Evolutionary conservation across 2,329 filamentous ascomycete species (phyloP).

Genomic region (Colletotrichum lupini): DNA sequence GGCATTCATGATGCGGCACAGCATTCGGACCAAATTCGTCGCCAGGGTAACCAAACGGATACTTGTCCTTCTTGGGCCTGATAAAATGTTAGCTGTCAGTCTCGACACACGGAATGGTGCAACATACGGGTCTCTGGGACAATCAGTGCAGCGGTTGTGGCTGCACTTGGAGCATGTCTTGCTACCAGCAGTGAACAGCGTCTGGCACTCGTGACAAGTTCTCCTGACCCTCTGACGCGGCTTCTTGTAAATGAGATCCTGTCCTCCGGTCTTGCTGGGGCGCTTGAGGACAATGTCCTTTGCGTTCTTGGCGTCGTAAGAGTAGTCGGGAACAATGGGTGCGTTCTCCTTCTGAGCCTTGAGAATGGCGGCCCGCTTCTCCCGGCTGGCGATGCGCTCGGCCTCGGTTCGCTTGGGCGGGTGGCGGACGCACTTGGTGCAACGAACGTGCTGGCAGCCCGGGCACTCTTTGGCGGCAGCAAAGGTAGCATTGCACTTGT

Average conservation of each 20-base stretch:
- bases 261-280: conserved; percentile 73
- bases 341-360: conserved; percentile 69
- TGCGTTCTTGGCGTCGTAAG: conserved; percentile 52
- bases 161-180: conserved; percentile 76
- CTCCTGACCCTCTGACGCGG: conserved; percentile 79
- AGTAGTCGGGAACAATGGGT: conserved; percentile 63
- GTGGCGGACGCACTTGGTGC: conserved; percentile 82
- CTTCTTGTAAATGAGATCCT: conserved; percentile 78
- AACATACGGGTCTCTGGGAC: conserved; percentile 82
- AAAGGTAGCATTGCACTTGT: conserved; percentile 82
- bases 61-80: conserved; percentile 75
- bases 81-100: conserved; percentile 16
- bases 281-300: conserved; percentile 68
- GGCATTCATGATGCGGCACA: conserved; percentile 68
- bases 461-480: conserved; percentile 78
- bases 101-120: not conserved
- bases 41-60: conserved; percentile 76
- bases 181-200: conserved; percentile 66
- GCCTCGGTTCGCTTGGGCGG: conserved; percentile 73
- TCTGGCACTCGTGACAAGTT: conserved; percentile 79
- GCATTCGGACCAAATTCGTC: conserved; percentile 67
- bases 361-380: conserved; percentile 59
- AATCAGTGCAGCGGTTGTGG: conserved; percentile 82
- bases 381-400: conserved; percentile 63
- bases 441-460: conserved; percentile 82